phyloP scores from a whole-genome alignment of 1,284 basidiomycete genomes.

The Schizophyllum commune region DNA sequence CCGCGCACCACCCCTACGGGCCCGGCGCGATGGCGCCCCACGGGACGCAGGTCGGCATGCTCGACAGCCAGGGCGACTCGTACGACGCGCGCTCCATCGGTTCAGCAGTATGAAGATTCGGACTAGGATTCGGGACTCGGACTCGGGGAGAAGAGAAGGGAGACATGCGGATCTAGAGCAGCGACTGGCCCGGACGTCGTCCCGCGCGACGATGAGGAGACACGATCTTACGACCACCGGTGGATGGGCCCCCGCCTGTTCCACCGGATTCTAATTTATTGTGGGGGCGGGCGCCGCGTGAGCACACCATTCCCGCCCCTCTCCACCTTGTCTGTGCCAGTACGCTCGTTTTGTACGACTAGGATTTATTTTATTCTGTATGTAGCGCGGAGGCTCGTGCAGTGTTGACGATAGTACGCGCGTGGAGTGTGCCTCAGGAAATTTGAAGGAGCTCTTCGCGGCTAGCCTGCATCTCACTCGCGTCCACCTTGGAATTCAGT shows the following conservation, averaged over 20 bases:
- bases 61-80: neutral
- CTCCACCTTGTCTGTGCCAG: neutral
- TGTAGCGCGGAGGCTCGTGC: neutral
- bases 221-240: neutral
- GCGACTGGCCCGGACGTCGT: neutral
- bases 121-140: neutral
- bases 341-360: neutral
- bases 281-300: too few relatives aligned
- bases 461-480: too few relatives aligned
- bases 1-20: neutral
- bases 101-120: neutral
- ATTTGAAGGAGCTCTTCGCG: too few relatives aligned
- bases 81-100: neutral
- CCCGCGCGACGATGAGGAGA: neutral
- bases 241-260: neutral
- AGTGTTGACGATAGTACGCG: neutral
- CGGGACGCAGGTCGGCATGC: neutral
- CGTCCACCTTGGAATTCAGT: too few relatives aligned
- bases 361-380: neutral
- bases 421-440: too few relatives aligned
- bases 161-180: neutral
- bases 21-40: neutral
- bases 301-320: neutral
- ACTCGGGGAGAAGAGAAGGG: neutral
- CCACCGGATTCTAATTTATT: neutral